Evolutionary conservation across 768 basidiomycete genomes (phyloP), one percentile per base, ranked within the genome.

Genomic region (Albatrellus ellisii): DNA sequence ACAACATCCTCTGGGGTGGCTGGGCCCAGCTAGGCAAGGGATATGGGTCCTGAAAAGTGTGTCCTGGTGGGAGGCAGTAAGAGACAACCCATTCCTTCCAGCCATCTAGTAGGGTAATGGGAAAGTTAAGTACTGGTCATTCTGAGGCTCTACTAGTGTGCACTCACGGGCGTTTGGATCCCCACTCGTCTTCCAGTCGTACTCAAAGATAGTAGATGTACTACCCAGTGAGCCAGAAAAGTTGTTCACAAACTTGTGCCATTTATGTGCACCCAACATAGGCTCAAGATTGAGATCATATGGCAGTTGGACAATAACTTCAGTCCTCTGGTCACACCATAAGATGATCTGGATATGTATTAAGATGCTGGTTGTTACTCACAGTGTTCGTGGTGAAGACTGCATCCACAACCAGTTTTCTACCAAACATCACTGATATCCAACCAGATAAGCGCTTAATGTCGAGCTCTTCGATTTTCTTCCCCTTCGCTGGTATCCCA

Each of bases 301-400:
- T 20, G 33, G 35, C 3, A 49, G 21, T 17, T 40, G 47, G 32
- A 49, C 27, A 35, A 49, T 47, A 14, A 49, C 21, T 28, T 49
- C 46, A 14, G 43, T 41, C 25, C 17, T 47, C 48, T 49, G 42
- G 32, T 12, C 31, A 21, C 20, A 18, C 9, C 22, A 21, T 48
- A 26, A 27, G 26, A 25, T 14, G 31, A 26, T 22, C 22, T 25
- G 10, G n/a, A 39, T 25, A 17, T 28, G 36, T 35, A 33, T 20
- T 37, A 29, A 26, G 15, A 29, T 20, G 34, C 21, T 11, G 18
- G 34, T 17, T 11, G 34, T 17, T 17, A 49, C 45, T 49, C 11
- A 48, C 47, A 44, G 47, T 48, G 25, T 44, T 46, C 45, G 46
- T 47, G 29, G 48, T 39, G 37, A 42, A 49, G 24, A 49, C 41